Base-by-base conservation (phyloP, 495 filamentous ascomycete species). In the Trichoderma parareesei region DNA sequence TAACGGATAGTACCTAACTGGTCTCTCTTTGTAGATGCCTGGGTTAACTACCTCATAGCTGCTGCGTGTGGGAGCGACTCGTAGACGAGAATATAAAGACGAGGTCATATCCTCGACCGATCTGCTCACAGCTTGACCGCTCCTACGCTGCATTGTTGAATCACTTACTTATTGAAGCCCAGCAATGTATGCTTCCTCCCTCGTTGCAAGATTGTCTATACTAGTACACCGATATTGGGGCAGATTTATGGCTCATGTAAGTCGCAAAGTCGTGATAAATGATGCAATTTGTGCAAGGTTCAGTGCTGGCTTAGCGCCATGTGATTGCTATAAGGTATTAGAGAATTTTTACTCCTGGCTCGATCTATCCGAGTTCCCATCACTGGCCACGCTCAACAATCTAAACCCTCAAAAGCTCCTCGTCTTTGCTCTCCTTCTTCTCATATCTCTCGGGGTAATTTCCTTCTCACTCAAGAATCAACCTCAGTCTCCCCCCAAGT, bases 231-330 rank as follows among this genome's bases (percentile, higher is more conserved):
- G 10, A 4, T 46, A 16, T 16, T 46, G 43, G 27, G 27, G 40
- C 11, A 41, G 11, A 41, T 1, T 1, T 41, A 41, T 41, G 40
- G 40, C 11, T 41, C 40, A 41, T 7, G 40, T 41, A 49, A 49
- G 46, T 49, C 46, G 46, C 46, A 49, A 49, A 49, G 46, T 9
- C 46, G 46, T 49, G 46, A 20, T 9, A 49, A 49, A 49, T 49
- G 46, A 49, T 49, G 46, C 46, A 49, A 49, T 49, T 27, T 49
- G 46, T 18, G 14, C 16, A 8, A 49, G 8, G 46, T 20, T 27
- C 27, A 27, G 27, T 27, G 27, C 27, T 18, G 16, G n/a, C 46
- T 49, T 18, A 18, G 8, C 46, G 46, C 20, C 46, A 49, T 49
- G 46, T 49, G 46, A 49, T 49, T 16, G 13, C 18, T 18, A 27